Evolutionary conservation across 768 basidiomycete species (phyloP), one percentile per base, ranked within the genome.

Genomic region (Rubroboletus pulcherrimus): DNA sequence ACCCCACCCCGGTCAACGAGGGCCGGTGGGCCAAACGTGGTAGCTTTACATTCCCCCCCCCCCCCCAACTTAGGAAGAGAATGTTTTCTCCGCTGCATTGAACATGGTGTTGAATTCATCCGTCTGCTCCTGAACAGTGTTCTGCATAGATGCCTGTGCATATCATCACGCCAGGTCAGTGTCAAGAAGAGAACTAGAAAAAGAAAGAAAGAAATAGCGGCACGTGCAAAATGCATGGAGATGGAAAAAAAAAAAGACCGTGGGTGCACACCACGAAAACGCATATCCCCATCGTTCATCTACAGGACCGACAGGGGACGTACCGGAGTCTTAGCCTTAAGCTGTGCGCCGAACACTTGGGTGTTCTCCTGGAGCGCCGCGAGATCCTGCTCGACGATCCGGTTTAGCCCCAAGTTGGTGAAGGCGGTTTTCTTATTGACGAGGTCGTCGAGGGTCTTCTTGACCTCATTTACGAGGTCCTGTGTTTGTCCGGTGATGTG

Each of bases 401-500:
- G 2, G 47, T 2, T 2, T 7, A 8, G 6, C 0, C 2, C 0
- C 0, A n/a, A 1, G 0, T 6, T 9, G 4, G 17, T 1, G 34
- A 49, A 1, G 15, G 17, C 10, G 7, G 24, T 0, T 17, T 49
- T 49, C 48, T 49, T 26, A 10, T 11, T 7, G 48, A 26, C 11
- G 15, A 63, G 24, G 43, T 49, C 19, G 5, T 1, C 0, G 39
- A 49, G 31, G n/a, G 5, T 10, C 0, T 14, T 12, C 19, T 24
- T 0, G 41, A 49, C 8, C 24, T 4, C 1, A 1, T 14, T 10
- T 9, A 0, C 4, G 17, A 45, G 0, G 1, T 0, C 2, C 5
- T 7, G 0, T 6, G 38, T 0, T 7, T 0, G 0, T 4, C 0
- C 1, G 0, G 50, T 0, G 0, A 53, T 12, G 5, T 4, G 1